Evolutionary conservation across 306 rosid species (phyloP).

Genomic region (Cucurbita ficifolia): DNA sequence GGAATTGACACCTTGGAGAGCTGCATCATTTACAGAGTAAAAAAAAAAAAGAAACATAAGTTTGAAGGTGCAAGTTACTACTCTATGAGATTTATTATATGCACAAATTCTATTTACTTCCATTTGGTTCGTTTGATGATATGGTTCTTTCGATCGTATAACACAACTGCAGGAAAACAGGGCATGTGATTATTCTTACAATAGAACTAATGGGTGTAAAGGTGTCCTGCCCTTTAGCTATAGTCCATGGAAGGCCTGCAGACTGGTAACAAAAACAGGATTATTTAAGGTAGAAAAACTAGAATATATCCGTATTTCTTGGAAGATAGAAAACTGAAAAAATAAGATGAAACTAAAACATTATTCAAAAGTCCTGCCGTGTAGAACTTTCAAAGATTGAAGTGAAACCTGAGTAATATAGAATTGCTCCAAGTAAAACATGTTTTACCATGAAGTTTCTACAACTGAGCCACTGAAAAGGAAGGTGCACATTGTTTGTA

Average conservation of each 20-base stretch:
- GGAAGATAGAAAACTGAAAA: neutral
- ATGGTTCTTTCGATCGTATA: too few species aligned
- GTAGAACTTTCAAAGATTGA: neutral
- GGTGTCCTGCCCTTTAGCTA: constrained; percentile 91
- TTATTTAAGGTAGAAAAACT: too few species aligned
- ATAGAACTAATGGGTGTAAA: constrained; percentile 84
- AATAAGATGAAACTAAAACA: neutral
- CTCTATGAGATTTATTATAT: neutral
- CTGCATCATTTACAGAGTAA: constrained; percentile 28
- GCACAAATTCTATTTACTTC: neutral
- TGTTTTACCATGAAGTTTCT: too few species aligned
- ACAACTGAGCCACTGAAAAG: too few species aligned
- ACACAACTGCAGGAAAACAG: neutral
- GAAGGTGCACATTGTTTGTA: too few species aligned
- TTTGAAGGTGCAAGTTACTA: neutral
- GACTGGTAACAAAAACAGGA: constrained; percentile 29
- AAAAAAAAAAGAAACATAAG: constrained; percentile 1
- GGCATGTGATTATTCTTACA: constrained; percentile 19
- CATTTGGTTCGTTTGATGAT: neutral
- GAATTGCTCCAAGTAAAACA: too few species aligned
- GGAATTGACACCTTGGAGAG: constrained; percentile 52
- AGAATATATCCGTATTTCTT: too few species aligned
- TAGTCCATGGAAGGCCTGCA: constrained; percentile 96
- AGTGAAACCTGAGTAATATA: too few species aligned
- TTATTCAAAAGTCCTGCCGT: neutral